Percentiles rank a stretch among this genome's conserved stretches.
Conservation (phyloP, 2,329 filamentous ascomycete genomes). For the Tolypocladium pustulatum region DNA sequence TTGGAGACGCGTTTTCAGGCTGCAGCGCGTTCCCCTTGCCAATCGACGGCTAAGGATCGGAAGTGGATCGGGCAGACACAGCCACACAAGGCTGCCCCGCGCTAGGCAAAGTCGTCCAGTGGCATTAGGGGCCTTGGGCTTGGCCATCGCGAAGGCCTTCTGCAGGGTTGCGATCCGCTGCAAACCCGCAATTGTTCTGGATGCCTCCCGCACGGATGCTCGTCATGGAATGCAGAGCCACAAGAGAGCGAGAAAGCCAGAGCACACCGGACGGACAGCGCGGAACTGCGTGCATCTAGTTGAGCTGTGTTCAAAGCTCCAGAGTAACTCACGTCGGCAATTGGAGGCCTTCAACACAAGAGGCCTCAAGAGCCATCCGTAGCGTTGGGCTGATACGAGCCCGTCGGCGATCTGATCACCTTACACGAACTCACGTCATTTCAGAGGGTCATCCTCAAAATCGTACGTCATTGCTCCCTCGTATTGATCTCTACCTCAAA, state of each 20-base stretch:
- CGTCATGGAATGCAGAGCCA: background rate
- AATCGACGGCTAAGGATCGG: background rate
- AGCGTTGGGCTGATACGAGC: background rate
- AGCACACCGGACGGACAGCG: background rate
- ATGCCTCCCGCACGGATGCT: background rate
- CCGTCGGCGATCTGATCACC: background rate
- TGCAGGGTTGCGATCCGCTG: background rate
- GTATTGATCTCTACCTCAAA: constrained; percentile 2
- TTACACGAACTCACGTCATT: background rate
- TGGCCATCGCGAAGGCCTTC: constrained; percentile 1
- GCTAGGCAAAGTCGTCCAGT: background rate
- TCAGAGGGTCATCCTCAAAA: background rate
- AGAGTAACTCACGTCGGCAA: background rate
- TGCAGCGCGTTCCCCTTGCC: background rate
- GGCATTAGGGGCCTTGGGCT: no score
- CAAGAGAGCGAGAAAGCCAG: background rate
- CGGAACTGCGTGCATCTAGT: background rate
- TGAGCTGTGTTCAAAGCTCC: background rate
- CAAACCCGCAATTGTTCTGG: background rate
- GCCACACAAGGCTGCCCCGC: background rate
- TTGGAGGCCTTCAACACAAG: background rate
- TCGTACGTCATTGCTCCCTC: background rate
- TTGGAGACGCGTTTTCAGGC: constrained; percentile 1
- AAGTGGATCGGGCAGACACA: background rate
- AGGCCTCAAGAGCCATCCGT: background rate